Conservation (phyloP, 1,139 yeast species). For the Debaryomyces coudertii region DNA sequence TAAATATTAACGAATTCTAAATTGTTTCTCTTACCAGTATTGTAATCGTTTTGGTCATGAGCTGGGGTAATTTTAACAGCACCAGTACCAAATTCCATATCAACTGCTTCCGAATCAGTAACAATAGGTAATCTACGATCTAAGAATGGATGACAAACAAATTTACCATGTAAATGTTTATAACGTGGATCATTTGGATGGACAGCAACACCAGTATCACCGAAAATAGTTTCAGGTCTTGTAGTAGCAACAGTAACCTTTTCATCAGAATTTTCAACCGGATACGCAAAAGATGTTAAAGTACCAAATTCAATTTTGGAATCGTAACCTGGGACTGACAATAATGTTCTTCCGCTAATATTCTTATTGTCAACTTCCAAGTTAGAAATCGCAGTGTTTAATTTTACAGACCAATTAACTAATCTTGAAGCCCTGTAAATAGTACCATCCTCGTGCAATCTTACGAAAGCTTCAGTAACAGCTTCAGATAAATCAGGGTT, state of each 20-base stretch:
- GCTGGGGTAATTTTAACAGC: slow-evolving; percentile 99
- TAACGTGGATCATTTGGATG: slow-evolving; percentile 95
- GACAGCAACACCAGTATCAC: slow-evolving; percentile 97
- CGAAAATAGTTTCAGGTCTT: slow-evolving; percentile 97
- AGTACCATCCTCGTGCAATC: slow-evolving; percentile 90
- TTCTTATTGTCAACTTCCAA: slow-evolving; percentile 95
- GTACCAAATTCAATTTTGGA: slow-evolving; percentile 95
- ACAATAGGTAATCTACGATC: slow-evolving; percentile 86
- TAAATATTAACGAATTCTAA: slow-evolving; percentile 86
- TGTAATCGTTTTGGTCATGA: slow-evolving; percentile 96
- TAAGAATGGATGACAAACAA: slow-evolving; percentile 85
- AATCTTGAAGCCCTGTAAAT: slow-evolving; percentile 93
- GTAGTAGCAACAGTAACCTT: slow-evolving; percentile 92
- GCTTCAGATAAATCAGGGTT: slow-evolving; percentile 78
- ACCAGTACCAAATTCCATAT: slow-evolving; percentile 99
- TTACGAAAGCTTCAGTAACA: slow-evolving; percentile 89
- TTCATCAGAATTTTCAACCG: slow-evolving; percentile 86
- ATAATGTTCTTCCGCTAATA: slow-evolving; percentile 75
- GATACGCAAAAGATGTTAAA: slow-evolving; percentile 89
- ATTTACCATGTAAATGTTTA: slow-evolving; percentile 92
- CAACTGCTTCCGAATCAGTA: slow-evolving; percentile 91
- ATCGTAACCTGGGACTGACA: slow-evolving; percentile 88
- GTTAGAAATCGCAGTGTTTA: slow-evolving; percentile 94
- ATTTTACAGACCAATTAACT: slow-evolving; percentile 94
- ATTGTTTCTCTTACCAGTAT: slow-evolving; percentile 91